phyloP scores from a whole-genome alignment of 768 basidiomycete genomes.

The Amanita molliuscula region DNA sequence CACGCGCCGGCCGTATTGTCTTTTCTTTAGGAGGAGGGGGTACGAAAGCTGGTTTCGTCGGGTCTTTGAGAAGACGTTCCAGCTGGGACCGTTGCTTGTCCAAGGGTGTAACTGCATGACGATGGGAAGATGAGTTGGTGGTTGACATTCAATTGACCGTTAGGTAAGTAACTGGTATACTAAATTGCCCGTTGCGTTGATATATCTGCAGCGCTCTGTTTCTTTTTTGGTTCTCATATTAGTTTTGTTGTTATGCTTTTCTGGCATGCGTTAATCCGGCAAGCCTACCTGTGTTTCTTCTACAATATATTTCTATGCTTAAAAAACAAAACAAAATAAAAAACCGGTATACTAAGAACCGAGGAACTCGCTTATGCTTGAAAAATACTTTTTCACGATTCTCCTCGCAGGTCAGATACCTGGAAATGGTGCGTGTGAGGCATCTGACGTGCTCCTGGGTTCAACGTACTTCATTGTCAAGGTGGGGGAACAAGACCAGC shows the following conservation, averaged over 20 bases:
- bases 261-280: no score
- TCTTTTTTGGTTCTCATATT: no score
- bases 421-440: constrained; percentile 11
- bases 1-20: constrained; percentile 68
- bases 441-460: neutral
- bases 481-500: constrained; percentile 38
- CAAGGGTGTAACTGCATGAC: constrained; percentile 41
- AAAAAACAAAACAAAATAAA: no score
- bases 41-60: constrained; percentile 69
- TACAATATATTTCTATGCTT: no score
- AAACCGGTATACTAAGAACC: no score
- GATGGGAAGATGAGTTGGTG: constrained; percentile 23
- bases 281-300: no score
- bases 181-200: no score
- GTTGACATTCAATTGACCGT: constrained; percentile 5
- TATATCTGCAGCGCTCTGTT: no score
- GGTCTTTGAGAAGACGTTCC: constrained; percentile 84
- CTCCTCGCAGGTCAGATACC: constrained; percentile 38
- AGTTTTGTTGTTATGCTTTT: no score
- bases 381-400: constrained; percentile 47
- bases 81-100: constrained; percentile 58
- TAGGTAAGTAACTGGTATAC: neutral
- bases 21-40: constrained; percentile 80
- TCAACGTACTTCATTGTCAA: constrained; percentile 41
- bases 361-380: constrained; percentile 29